Evolutionary conservation across 768 basidiomycete species (phyloP).

Genomic region (Psilocybe tampanensis): DNA sequence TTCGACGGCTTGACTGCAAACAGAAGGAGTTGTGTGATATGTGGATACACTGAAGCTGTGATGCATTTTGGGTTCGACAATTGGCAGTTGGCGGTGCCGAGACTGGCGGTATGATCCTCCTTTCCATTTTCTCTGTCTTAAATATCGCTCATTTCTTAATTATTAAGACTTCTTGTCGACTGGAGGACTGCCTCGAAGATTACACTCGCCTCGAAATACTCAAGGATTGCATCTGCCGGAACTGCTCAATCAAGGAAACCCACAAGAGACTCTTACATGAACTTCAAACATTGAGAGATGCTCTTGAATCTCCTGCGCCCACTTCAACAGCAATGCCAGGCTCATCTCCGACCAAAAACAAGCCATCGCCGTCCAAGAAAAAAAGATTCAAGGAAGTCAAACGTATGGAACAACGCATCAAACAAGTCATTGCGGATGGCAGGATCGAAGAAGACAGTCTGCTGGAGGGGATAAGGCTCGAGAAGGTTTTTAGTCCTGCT

Average conservation of each 20-base stretch:
- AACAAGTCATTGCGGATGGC: constrained; percentile 67
- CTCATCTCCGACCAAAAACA: constrained; percentile 28
- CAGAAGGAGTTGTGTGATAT: constrained; percentile 81
- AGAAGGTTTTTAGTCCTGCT: constrained; percentile 71
- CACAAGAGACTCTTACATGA: constrained; percentile 65
- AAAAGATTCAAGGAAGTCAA: constrained; percentile 73
- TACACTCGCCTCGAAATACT: constrained; percentile 89
- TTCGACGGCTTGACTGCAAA: constrained; percentile 94
- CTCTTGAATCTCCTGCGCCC: constrained; percentile 23
- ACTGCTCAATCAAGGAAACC: constrained; percentile 86
- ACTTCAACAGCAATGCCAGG: constrained; percentile 19
- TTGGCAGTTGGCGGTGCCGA: constrained; percentile 78
- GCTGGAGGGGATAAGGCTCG: constrained; percentile 76
- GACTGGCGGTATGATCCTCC: constrained; percentile 59
- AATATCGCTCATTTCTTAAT: constrained; percentile 4
- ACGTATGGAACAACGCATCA: constrained; percentile 62
- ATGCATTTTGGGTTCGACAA: constrained; percentile 91
- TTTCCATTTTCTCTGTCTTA: not conserved
- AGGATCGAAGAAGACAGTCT: constrained; percentile 74
- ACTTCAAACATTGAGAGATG: constrained; percentile 54
- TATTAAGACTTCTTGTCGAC: constrained; percentile 57
- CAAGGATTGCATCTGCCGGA: constrained; percentile 90
- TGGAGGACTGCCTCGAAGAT: constrained; percentile 85
- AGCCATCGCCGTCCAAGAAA: constrained; percentile 71
- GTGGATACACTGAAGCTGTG: constrained; percentile 93